phyloP scores from a whole-genome alignment of 345 rosid species.

The Euphorbia pulcherrima region DNA sequence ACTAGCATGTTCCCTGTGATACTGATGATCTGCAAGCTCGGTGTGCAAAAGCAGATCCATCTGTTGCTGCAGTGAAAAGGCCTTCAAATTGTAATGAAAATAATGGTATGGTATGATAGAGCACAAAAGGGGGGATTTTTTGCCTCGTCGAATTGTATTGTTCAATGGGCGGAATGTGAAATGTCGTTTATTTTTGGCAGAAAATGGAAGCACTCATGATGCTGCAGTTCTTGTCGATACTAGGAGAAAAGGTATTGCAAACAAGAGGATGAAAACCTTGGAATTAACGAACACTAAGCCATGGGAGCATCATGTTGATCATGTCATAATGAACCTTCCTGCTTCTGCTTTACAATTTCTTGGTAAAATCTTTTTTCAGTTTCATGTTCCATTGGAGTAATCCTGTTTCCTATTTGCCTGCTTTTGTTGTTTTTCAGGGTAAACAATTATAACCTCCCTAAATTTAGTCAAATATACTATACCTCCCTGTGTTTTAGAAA shows the following conservation, averaged over 20 bases:
- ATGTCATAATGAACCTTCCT: conserved; percentile 96
- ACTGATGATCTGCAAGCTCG: conserved; percentile 23
- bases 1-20: conserved; percentile 21
- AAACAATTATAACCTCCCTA: too few relatives aligned
- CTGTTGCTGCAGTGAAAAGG: conserved; percentile 41
- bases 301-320: conserved; percentile 93
- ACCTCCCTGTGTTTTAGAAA: too few relatives aligned
- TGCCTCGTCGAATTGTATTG: conserved; percentile 3
- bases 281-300: conserved; percentile 48
- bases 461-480: too few relatives aligned
- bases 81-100: conserved; percentile 39
- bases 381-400: too few relatives aligned
- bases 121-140: conserved; percentile 7
- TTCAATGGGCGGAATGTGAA: neutral
- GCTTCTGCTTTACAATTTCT: conserved; percentile 87
- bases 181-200: conserved; percentile 14
- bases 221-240: conserved; percentile 15
- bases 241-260: conserved; percentile 41
- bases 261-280: conserved; percentile 60
- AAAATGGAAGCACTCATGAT: conserved; percentile 28
- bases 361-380: conserved; percentile 36
- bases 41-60: conserved; percentile 25
- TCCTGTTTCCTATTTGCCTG: too few relatives aligned
- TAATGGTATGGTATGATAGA: conserved; percentile 51
- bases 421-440: too few relatives aligned